A percentile compares a stretch with the other conserved stretches of the same genome.
Evolutionary conservation across 306 rosid species (phyloP).

Genomic region (Rosa rugosa): DNA sequence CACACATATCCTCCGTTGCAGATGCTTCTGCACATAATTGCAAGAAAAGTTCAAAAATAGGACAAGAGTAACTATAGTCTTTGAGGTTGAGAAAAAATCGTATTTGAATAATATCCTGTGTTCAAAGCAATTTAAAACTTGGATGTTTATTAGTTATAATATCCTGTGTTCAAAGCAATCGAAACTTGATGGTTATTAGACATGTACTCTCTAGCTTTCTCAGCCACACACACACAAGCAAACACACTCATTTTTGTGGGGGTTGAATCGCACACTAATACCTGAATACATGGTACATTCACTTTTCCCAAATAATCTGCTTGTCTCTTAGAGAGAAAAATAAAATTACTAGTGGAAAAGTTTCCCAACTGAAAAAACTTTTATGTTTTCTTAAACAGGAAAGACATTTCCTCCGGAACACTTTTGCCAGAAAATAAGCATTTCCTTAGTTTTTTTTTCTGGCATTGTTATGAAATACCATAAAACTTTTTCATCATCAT

Average conservation of each 20-base stretch:
- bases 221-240: too few species aligned
- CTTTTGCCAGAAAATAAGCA: not conserved
- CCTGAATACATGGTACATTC: too few species aligned
- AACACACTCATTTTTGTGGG: too few species aligned
- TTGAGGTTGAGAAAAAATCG: not conserved
- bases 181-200: not conserved
- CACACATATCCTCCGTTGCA: slow-evolving; percentile 40
- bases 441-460: not conserved
- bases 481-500: not conserved
- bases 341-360: too few species aligned
- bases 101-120: too few species aligned
- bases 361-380: too few species aligned
- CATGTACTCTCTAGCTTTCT: not conserved
- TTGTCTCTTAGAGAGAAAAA: too few species aligned
- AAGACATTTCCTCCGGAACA: not conserved
- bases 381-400: not conserved
- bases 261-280: too few species aligned
- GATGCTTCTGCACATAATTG: slow-evolving; percentile 46
- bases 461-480: not conserved
- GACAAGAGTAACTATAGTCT: not conserved
- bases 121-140: not conserved
- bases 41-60: not conserved
- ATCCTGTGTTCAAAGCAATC: too few species aligned
- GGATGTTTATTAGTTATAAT: not conserved
- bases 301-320: too few species aligned